phyloP scores from a whole-genome alignment of 768 basidiomycete genomes.

The Suillus placidus region DNA sequence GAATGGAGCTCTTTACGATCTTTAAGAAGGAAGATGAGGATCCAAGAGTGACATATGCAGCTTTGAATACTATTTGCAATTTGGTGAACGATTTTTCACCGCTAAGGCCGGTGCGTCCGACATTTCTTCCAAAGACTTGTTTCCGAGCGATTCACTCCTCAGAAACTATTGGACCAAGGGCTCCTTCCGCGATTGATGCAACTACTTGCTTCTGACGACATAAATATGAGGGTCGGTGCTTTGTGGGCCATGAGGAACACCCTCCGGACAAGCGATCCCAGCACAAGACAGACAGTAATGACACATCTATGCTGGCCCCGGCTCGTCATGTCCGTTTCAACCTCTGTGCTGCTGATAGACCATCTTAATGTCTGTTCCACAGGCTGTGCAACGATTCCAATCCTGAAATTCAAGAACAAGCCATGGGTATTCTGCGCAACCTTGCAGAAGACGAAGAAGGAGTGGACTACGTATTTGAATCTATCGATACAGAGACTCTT shows the following conservation, averaged over 20 bases:
- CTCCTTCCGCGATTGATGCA: constrained; percentile 65
- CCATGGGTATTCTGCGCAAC: constrained; percentile 66
- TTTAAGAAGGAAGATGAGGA: constrained; percentile 64
- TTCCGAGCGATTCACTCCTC: constrained; percentile 5
- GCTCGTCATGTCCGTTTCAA: constrained; percentile 52
- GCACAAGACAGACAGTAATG: constrained; percentile 70
- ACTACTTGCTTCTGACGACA: constrained; percentile 55
- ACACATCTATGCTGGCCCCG: constrained; percentile 65
- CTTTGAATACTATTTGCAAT: constrained; percentile 80
- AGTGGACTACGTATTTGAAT: constrained; percentile 60
- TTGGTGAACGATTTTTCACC: constrained; percentile 88
- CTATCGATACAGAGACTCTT: constrained; percentile 50
- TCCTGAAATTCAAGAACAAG: constrained; percentile 67
- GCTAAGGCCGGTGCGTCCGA: constrained; percentile 58
- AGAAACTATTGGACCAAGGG: constrained; percentile 67
- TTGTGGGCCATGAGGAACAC: constrained; percentile 91
- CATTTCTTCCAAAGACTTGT: not conserved
- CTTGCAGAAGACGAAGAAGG: constrained; percentile 66
- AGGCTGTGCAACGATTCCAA: constrained; percentile 62
- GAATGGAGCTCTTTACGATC: constrained; percentile 67
- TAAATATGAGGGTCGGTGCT: constrained; percentile 63
- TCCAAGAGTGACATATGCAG: constrained; percentile 68
- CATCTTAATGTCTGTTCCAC: constrained; percentile 8
- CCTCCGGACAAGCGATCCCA: constrained; percentile 61
- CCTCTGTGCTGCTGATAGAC: not conserved